Conservation (phyloP, 805 yeast species). For the Hanseniaspora valbyensis region DNA sequence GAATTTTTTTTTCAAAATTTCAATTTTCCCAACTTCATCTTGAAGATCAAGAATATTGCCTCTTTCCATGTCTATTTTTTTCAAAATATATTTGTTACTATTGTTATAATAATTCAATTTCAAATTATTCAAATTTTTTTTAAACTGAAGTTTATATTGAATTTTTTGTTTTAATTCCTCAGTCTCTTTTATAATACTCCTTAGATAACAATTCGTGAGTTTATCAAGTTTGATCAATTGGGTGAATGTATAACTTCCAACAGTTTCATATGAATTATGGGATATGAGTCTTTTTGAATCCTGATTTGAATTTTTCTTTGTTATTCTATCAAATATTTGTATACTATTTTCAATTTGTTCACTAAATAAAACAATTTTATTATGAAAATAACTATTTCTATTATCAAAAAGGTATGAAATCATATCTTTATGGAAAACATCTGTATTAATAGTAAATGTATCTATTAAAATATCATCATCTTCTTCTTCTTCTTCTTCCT, state of each 20-base stretch:
- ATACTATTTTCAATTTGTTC: background rate
- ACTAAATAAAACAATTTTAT: background rate
- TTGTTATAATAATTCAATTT: background rate
- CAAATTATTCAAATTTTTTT: background rate
- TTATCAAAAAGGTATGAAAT: background rate
- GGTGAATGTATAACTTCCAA: background rate
- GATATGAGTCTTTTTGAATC: too few species aligned
- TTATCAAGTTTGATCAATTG: background rate
- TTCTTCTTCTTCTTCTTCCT: background rate
- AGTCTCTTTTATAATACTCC: background rate
- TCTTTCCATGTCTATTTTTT: background rate
- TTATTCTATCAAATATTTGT: background rate
- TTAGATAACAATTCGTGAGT: background rate
- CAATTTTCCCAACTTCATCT: background rate
- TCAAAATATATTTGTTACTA: background rate
- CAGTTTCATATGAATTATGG: background rate
- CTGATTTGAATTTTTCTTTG: background rate
- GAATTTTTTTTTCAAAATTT: background rate
- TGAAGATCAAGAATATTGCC: background rate
- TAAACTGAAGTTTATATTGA: background rate
- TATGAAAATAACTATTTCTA: background rate
- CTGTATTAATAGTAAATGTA: background rate
- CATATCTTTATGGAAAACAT: background rate
- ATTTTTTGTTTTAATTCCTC: background rate
- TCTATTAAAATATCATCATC: background rate